phyloP scores from a whole-genome alignment of 2,329 filamentous ascomycete species.

The Sporothrix dimorphospora region DNA sequence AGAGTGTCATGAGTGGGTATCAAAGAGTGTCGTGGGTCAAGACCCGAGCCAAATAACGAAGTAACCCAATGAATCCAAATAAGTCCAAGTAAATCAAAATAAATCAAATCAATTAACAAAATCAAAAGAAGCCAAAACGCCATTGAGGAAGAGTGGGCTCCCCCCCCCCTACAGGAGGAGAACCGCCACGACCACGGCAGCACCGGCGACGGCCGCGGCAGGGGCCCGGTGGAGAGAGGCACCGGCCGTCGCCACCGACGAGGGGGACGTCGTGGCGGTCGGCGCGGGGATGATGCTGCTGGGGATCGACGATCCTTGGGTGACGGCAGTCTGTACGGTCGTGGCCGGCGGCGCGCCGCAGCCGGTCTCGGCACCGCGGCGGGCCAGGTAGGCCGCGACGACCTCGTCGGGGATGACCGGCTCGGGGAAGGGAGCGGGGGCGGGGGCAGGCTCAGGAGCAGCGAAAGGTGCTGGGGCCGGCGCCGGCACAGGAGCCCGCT shows the following conservation, averaged over 20 bases:
- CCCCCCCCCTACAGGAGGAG: slow-evolving; percentile 19
- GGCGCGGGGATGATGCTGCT: neutral
- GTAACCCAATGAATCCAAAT: neutral
- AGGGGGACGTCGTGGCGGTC: slow-evolving; percentile 18
- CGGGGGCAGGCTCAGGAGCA: neutral
- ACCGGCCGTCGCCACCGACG: slow-evolving; percentile 29
- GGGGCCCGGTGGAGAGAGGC: slow-evolving; percentile 6
- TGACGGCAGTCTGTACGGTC: neutral
- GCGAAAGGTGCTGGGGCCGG: neutral
- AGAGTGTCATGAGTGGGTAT: neutral
- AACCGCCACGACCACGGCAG: slow-evolving; percentile 21
- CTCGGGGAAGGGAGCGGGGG: neutral
- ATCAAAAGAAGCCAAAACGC: neutral
- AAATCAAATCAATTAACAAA: neutral
- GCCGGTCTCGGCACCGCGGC: slow-evolving; percentile 2
- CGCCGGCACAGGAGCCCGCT: neutral
- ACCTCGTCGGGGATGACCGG: neutral
- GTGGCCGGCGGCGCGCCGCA: slow-evolving; percentile 14
- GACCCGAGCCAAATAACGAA: neutral
- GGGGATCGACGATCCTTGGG: slow-evolving; percentile 18
- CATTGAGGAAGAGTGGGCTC: neutral
- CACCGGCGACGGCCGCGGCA: neutral
- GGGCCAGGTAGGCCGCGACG: slow-evolving; percentile 9
- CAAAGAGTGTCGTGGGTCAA: neutral
- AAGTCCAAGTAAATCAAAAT: too few species aligned